Percentiles rank a stretch among this genome's conserved stretches.
phyloP scores from a whole-genome alignment of 139 green algal genomes.

The Chlamydomonas incerta region DNA sequence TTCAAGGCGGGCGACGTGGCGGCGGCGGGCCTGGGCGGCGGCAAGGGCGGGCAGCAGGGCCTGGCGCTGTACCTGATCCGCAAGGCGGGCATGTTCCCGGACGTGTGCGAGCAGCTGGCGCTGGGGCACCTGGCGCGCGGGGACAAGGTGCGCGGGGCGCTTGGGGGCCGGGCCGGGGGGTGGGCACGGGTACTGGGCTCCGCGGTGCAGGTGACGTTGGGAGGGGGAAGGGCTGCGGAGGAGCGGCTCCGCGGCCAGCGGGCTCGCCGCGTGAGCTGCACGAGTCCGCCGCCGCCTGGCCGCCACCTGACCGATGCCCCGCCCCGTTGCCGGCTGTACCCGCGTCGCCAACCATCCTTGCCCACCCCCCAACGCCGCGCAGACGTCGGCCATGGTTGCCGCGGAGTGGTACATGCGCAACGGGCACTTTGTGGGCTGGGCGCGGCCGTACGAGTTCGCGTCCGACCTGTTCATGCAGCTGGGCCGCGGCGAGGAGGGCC shows the following conservation, averaged over 20 bases:
- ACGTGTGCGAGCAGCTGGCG: conserved; percentile 77
- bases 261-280: too few relatives aligned
- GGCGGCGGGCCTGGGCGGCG: conserved; percentile 40
- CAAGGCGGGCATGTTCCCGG: conserved; percentile 80
- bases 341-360: background rate
- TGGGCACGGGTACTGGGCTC: background rate
- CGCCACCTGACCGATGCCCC: too few relatives aligned
- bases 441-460: conserved; percentile 81
- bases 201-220: background rate
- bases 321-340: too few relatives aligned
- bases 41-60: background rate
- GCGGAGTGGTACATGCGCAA: conserved; percentile 90
- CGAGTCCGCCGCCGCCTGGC: too few relatives aligned
- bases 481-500: background rate
- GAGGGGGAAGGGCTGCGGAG: background rate
- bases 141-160: conserved; percentile 57
- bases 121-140: conserved; percentile 65
- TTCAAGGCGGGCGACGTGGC: conserved; percentile 65
- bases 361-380: background rate
- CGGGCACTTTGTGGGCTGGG: conserved; percentile 81
- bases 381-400: conserved; percentile 75
- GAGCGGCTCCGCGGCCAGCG: too few relatives aligned
- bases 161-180: background rate
- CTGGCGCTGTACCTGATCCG: conserved; percentile 75
- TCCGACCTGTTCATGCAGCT: conserved; percentile 62